Percentiles rank a stretch among this genome's conserved stretches.
These are phyloP conservation scores for Elsinoe necatrix DNA, from an alignment of 2,329 filamentous ascomycete genomes.

Conservation along the genomic window DNA sequence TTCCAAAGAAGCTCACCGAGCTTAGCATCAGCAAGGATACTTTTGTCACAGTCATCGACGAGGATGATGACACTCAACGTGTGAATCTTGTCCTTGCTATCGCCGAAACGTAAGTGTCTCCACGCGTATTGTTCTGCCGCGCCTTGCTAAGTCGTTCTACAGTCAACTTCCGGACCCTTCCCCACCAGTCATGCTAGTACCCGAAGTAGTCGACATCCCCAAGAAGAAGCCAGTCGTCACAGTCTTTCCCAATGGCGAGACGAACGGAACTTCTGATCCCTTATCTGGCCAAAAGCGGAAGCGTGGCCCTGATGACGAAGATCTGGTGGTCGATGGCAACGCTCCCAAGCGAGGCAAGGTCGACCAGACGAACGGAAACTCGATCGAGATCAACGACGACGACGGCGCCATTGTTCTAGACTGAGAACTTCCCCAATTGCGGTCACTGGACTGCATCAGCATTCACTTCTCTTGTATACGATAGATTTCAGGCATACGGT, in stretches of 20 bases:
- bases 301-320: constrained; percentile 37
- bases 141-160: not conserved
- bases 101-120: constrained; percentile 15
- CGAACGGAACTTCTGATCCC: not conserved
- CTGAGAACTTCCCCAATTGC: not conserved
- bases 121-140: not conserved
- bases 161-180: constrained; percentile 5
- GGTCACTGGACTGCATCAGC: constrained; percentile 10
- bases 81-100: constrained; percentile 65
- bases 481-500: constrained; percentile 22
- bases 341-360: constrained; percentile 34
- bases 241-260: not conserved
- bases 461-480: not conserved
- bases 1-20: constrained; percentile 68
- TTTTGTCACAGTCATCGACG: constrained; percentile 75
- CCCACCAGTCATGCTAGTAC: constrained; percentile 15
- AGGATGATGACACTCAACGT: constrained; percentile 67
- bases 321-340: constrained; percentile 28
- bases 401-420: constrained; percentile 30
- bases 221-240: constrained; percentile 16
- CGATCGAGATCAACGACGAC: constrained; percentile 31
- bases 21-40: constrained; percentile 61
- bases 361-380: constrained; percentile 26
- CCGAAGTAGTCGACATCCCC: constrained; percentile 16
- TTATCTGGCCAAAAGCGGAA: constrained; percentile 33